Evolutionary conservation across 2,329 filamentous ascomycete species (phyloP).

Genomic region (Alternaria incomplexa): DNA sequence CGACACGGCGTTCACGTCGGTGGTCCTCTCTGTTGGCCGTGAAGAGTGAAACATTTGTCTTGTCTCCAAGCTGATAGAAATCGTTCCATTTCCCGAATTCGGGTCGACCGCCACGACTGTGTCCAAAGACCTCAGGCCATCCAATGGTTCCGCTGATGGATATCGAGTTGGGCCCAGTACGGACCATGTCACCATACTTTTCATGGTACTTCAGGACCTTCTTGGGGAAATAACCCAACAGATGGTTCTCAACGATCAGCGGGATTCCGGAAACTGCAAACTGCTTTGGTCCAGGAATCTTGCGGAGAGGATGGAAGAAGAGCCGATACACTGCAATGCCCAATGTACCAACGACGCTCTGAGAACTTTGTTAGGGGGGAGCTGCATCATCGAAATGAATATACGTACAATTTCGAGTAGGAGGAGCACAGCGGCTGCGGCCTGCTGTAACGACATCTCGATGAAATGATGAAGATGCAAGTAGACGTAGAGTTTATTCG

Average conservation of each 20-base stretch:
- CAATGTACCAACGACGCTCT: neutral
- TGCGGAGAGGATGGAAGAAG: constrained; percentile 23
- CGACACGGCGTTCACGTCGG: too few species aligned
- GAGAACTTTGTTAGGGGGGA: neutral
- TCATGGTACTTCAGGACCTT: constrained; percentile 3
- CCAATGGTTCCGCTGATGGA: constrained; percentile 30
- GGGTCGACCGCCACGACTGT: neutral
- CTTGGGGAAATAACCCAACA: too few species aligned
- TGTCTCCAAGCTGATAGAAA: too few species aligned
- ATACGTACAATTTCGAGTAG: neutral
- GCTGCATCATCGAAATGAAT: neutral
- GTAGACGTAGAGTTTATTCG: too few species aligned
- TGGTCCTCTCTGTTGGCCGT: constrained; percentile 37
- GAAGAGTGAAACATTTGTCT: too few species aligned
- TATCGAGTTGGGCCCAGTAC: constrained; percentile 10
- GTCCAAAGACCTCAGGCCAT: constrained; percentile 48
- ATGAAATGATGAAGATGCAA: too few species aligned
- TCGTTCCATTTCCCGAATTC: neutral
- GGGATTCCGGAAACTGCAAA: constrained; percentile 20
- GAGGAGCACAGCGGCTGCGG: neutral
- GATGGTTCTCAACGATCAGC: neutral
- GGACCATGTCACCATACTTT: constrained; percentile 14
- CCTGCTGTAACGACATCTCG: neutral
- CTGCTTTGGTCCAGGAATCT: constrained; percentile 31
- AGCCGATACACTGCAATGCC: constrained; percentile 21